Evolutionary conservation across 768 basidiomycete genomes (phyloP), one percentile per base, ranked within the genome.

Genomic region (Boletus pseudopeckii): DNA sequence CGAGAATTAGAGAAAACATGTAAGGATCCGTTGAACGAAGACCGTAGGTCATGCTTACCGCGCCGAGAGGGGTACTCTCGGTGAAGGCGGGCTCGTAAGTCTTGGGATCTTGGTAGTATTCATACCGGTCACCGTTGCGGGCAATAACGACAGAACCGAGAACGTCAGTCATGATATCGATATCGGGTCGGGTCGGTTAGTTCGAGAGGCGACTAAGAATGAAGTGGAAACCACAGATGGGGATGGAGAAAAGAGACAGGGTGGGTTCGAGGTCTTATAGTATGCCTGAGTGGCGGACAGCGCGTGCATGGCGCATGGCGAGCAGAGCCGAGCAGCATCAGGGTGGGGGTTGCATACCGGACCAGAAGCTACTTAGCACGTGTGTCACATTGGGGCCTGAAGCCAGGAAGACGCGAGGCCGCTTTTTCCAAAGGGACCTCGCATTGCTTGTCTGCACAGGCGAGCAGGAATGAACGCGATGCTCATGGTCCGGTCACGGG

Each of bases 91-190:
- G 77, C 56, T 80, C 72, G 65, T 90, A 90, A 33, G 80, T 85
- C 62, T 73, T 69, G 22, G 89, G 88, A 66, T 90, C 79, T 70
- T 91, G 89, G 73, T 80, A 80, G 69, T 77, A 86, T 64, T 78
- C 81, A 62, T 69, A 71, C 58, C 88, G 82, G 71, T 89, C 88
- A 54, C 89, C 89, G 67, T 90, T 90, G 67, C 89, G 85, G 54
- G 85, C 83, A 64, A 91, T 75, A 69, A 90, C 76, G 62, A 91
- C 79, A 65, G 84, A 86, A 73, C 89, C 89, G 64, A 86, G 84
- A 54, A 90, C 85, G 72, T 84, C 71, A 50, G 73, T 58, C 69
- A 71, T 64, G 45, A 55, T 62, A 26, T 57, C 24, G 40, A 33
- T 26, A 26, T 26, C 24, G 24, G 24, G 56, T 58, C 8, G 63